phyloP scores from a whole-genome alignment of 2,329 filamentous ascomycete species.

The Macrophomina tecta region DNA sequence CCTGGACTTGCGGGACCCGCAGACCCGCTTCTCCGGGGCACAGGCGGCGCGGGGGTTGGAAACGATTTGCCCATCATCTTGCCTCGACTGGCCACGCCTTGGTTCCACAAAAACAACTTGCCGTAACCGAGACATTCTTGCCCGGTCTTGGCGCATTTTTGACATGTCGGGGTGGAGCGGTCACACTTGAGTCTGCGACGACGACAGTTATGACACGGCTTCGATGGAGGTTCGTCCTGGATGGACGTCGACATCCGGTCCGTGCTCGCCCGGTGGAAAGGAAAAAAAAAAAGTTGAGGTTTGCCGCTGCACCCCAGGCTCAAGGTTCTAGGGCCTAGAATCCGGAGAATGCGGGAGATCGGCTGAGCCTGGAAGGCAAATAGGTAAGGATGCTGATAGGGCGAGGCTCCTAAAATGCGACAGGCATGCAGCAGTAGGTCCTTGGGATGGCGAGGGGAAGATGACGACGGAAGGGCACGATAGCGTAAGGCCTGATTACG shows the following conservation, averaged over 20 bases:
- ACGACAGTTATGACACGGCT: slow-evolving; percentile 67
- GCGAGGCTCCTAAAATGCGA: background rate
- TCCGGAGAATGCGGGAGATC: slow-evolving; percentile 4
- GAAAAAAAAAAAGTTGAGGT: background rate
- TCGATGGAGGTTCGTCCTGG: slow-evolving; percentile 35
- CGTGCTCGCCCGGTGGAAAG: background rate
- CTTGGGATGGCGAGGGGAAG: background rate
- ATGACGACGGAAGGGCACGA: background rate
- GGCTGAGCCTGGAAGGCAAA: background rate
- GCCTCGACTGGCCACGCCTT: slow-evolving; percentile 58
- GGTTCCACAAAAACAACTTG: slow-evolving; percentile 65
- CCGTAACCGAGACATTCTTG: slow-evolving; percentile 68
- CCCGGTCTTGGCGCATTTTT: slow-evolving; percentile 63
- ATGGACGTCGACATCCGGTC: slow-evolving; percentile 11
- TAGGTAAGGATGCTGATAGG: background rate
- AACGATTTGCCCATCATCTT: slow-evolving; percentile 62
- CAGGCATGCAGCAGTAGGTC: slow-evolving; percentile 1
- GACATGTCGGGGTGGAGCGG: slow-evolving; percentile 63
- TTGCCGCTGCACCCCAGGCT: background rate
- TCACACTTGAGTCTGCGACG: slow-evolving; percentile 67
- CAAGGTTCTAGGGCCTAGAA: background rate
- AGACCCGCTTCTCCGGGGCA: background rate
- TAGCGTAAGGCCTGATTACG: background rate
- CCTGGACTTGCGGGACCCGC: background rate
- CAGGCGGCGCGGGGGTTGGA: background rate